Evolutionary conservation across 495 filamentous ascomycete species (phyloP), one percentile per base, ranked within the genome.

Genomic region (Evernia prunastri): DNA sequence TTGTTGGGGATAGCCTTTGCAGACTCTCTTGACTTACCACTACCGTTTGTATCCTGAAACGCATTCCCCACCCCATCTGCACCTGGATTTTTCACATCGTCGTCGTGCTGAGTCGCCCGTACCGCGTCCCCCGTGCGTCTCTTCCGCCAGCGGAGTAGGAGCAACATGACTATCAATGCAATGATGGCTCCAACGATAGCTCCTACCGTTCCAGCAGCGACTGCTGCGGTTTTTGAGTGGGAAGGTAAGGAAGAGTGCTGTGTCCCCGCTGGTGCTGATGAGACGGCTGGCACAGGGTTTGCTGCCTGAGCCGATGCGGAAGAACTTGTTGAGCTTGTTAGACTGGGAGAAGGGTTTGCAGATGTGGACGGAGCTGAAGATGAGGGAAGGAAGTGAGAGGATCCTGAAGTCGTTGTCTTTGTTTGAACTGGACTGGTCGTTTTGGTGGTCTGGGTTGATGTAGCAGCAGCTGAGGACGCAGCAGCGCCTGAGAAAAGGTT

Each of bases 141-240:
- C 25, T 58, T 64, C 15, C 43, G 62, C 62, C 64, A 58, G 18
- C 20, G 25, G 45, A 66, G 40, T 25, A 60, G 1, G 20, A 59
- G 40, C 10, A 51, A 51, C 12, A 51, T 29, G 12, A 40, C 8
- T 58, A 66, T 51, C 1, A 62, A 31, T 31, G 59, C 59, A 53
- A 62, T n/a, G 23, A 67, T 15, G 33, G 64, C 27, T 9, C 47
- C 66, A 56, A n/a, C 40, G 25, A 58, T 31, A 36, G 56, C 66
- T 56, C 66, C 66, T 40, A 64, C 18, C 4, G 61, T 33, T 31
- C 66, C 66, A 31, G 53, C 61, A 61, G 64, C 59, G 36, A 59
- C 49, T 54, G 62, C 60, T 39, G 27, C 33, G 0, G 51, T 54
- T 20, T 33, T 17, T 54, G 51, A 10, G 27, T 54, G 27, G 10